Evolutionary conservation across 345 rosid species (phyloP), one percentile per base, ranked within the genome.

Genomic region (Mallotus nudiflorus): DNA sequence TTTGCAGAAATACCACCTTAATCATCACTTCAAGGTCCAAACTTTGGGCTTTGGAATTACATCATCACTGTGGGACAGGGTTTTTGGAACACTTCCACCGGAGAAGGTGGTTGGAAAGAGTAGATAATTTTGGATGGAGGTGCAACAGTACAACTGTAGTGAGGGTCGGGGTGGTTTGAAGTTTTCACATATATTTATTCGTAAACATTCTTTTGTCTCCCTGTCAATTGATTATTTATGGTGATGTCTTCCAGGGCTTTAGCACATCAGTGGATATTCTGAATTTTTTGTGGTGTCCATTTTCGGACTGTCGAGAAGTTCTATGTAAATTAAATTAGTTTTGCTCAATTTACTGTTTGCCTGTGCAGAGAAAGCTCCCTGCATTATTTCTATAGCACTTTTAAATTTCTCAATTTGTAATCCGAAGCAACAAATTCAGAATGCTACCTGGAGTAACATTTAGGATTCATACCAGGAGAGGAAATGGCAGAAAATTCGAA

Each of bases 1-100:
- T 68, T 37, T 81, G 84, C 89, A 92, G 99, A 95, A 86, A 73
- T 92, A 92, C 78, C 97, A 95, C 85, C 68, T 95, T 77, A 95
- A 92, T 66, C 99, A 95, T 82, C 99, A 95, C 86, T 92, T 90
- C 73, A 84, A 97, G 82, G 65, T 87, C 45, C 99, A 95, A 75
- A 78, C 85, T 67, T 87, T 83, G 77, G 97, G 99, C 4, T 95
- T 88, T 63, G 97, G 99, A 67, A 90, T 92, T 73, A 92, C 99
- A 62, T 92, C 99, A 3, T n/a, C 91, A 0, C 63, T 95, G 6
- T 95, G 97, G 99, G 99, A 92, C 83, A 75, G 63, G 70, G 89
- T 90, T 64, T 92, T 95, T 19, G 90, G 92, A 77, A 95, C 99
- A 63, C 86, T 89, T 77, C 99, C 97, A 61, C 78, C 82, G 33